A percentile compares a stretch with the other conserved stretches of the same genome.
phyloP scores from a whole-genome alignment of 257 asterid genomes.

The Solanum clarkiae region DNA sequence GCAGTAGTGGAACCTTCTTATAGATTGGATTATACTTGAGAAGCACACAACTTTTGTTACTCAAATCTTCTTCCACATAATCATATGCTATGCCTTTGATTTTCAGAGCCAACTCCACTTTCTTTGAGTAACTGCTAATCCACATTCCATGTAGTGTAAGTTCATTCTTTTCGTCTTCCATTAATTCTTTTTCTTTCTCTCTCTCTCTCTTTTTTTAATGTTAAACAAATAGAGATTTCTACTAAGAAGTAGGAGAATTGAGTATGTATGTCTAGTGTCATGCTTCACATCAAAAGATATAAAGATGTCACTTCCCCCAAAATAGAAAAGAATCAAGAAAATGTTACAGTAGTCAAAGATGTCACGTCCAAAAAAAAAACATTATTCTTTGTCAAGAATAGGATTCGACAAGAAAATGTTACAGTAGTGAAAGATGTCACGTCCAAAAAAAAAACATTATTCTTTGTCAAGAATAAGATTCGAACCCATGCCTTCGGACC shows the following conservation, averaged over 20 bases:
- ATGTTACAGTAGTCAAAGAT: background rate
- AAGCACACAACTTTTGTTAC: conserved; percentile 13
- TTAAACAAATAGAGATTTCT: background rate
- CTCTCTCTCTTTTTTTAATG: background rate
- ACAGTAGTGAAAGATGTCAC: background rate
- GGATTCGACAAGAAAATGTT: background rate
- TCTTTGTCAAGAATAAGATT: background rate
- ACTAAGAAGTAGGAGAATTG: background rate
- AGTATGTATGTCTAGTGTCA: too few species aligned
- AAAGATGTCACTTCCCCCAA: too few species aligned
- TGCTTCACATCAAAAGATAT: too few species aligned
- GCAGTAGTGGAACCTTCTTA: background rate
- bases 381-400: background rate
- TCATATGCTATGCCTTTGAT: conserved; percentile 32
- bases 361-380: background rate
- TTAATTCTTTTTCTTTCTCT: background rate
- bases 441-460: background rate
- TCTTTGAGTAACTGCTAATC: conserved; percentile 27
- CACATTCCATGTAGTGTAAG: conserved; percentile 25
- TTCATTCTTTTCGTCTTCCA: conserved; percentile 18
- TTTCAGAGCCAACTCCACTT: conserved; percentile 37
- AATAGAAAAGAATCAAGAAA: background rate
- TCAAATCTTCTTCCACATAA: conserved; percentile 30
- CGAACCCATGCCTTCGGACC: background rate
- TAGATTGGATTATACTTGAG: background rate